Evolutionary conservation across 805 yeast species (phyloP).

Genomic region (Kodamaea kaohsiungensis): DNA sequence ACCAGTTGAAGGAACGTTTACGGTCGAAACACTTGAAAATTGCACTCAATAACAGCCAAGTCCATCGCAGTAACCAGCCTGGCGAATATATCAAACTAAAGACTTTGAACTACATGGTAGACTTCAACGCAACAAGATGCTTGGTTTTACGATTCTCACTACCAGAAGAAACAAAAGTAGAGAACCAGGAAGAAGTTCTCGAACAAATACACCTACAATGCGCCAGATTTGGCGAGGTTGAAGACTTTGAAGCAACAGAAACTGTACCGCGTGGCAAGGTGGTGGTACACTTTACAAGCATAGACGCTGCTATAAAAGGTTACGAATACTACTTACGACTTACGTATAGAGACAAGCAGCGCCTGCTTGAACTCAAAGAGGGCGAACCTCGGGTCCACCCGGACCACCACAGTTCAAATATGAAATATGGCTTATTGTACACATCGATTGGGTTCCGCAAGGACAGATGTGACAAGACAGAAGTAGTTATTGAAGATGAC

Average conservation of each 20-base stretch:
- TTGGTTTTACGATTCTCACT: conserved; percentile 19
- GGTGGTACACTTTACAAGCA: conserved; percentile 43
- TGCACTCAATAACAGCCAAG: conserved; percentile 25
- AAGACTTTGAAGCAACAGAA: conserved; percentile 23
- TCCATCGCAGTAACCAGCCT: conserved; percentile 4
- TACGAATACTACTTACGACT: conserved; percentile 33
- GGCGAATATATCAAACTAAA: conserved; percentile 38
- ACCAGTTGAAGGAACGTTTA: conserved; percentile 24
- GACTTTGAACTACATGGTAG: conserved; percentile 42
- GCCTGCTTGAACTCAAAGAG: conserved; percentile 4
- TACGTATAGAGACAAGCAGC: conserved; percentile 23
- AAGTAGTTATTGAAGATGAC: background rate
- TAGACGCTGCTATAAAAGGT: conserved; percentile 47
- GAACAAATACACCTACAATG: conserved; percentile 29
- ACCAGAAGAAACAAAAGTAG: conserved; percentile 1
- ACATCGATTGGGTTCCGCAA: conserved; percentile 26
- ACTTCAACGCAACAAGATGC: conserved; percentile 40
- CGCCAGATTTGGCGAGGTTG: conserved; percentile 43
- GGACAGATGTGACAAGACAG: conserved; percentile 42
- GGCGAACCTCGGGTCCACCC: background rate
- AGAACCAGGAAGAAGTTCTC: background rate
- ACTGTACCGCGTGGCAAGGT: conserved; percentile 13
- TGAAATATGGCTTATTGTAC: conserved; percentile 16
- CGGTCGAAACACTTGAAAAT: conserved; percentile 31
- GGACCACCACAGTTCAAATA: conserved; percentile 16